Conservation (phyloP, 345 rosid species). For the Eucalyptus paniculata region DNA sequence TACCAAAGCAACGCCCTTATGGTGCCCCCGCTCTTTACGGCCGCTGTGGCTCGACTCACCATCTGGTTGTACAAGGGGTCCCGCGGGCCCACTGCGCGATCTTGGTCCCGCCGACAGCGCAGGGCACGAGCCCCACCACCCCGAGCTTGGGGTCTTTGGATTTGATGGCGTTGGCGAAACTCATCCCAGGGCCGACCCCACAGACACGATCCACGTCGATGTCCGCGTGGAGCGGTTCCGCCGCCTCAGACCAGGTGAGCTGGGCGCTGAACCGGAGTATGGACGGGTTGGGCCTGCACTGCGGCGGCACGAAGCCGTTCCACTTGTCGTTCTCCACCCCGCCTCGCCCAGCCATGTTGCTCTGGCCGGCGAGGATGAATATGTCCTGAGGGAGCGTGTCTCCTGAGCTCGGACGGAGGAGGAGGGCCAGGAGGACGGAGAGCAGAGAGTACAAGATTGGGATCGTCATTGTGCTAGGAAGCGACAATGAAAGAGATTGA, state of each 20-base stretch:
- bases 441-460: no score
- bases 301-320: no score
- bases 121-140: slow-evolving; percentile 32
- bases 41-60: slow-evolving; percentile 21
- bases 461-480: no score
- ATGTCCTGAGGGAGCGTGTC: no score
- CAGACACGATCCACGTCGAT: slow-evolving; percentile 14
- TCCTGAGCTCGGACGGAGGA: no score
- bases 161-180: slow-evolving; percentile 19
- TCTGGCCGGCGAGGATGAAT: no score
- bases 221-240: slow-evolving; percentile 30
- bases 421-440: no score
- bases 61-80: slow-evolving; percentile 10
- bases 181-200: slow-evolving; percentile 40
- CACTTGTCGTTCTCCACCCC: no score
- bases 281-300: no score
- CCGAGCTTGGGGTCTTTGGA: not conserved
- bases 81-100: slow-evolving; percentile 27
- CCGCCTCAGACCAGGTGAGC: slow-evolving; percentile 12
- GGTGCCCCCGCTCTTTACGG: slow-evolving; percentile 12
- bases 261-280: slow-evolving; percentile 7
- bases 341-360: no score
- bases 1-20: slow-evolving; percentile 20
- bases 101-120: slow-evolving; percentile 33
- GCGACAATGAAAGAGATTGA: no score